A percentile compares a stretch with the other conserved stretches of the same genome.
These are phyloP conservation scores for Fusarium multiceps DNA, from an alignment of 2,329 filamentous ascomycete species.

Conservation along the genomic window DNA sequence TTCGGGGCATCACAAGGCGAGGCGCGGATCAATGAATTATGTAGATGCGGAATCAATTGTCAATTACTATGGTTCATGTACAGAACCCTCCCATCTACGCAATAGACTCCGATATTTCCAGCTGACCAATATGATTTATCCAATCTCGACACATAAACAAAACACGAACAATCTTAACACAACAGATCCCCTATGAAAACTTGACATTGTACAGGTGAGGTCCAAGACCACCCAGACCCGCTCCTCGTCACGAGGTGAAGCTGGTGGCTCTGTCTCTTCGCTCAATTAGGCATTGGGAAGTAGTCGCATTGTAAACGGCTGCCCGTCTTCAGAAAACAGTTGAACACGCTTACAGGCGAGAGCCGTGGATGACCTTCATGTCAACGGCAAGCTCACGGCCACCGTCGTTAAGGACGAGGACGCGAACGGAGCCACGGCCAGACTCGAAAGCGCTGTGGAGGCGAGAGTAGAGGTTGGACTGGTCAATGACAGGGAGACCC, in stretches of 20 bases:
- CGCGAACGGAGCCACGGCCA: constrained; percentile 92
- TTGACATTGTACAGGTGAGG: constrained; percentile 40
- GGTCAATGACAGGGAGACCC: constrained; percentile 90
- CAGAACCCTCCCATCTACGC: constrained; percentile 57
- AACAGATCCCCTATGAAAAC: constrained; percentile 28
- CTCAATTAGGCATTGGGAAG: constrained; percentile 35
- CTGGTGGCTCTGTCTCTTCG: constrained; percentile 27
- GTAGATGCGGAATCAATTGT: constrained; percentile 48
- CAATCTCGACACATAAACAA: constrained; percentile 47
- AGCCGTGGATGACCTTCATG: constrained; percentile 96
- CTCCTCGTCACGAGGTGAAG: constrained; percentile 28
- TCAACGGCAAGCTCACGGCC: constrained; percentile 96
- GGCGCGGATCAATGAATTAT: neutral
- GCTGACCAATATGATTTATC: constrained; percentile 49
- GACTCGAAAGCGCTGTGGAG: constrained; percentile 87
- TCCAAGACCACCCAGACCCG: constrained; percentile 23
- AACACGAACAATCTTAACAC: constrained; percentile 45
- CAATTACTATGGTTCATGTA: constrained; percentile 55
- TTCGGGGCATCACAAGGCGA: neutral
- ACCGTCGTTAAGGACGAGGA: constrained; percentile 93
- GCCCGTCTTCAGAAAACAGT: constrained; percentile 32
- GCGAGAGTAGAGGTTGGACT: constrained; percentile 87
- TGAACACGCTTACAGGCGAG: constrained; percentile 65
- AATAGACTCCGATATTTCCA: constrained; percentile 53
- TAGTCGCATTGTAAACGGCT: constrained; percentile 43